A percentile compares a stretch with the other conserved stretches of the same genome.
Conservation (phyloP, 75 land plant species). For the Picea glauca region DNA sequence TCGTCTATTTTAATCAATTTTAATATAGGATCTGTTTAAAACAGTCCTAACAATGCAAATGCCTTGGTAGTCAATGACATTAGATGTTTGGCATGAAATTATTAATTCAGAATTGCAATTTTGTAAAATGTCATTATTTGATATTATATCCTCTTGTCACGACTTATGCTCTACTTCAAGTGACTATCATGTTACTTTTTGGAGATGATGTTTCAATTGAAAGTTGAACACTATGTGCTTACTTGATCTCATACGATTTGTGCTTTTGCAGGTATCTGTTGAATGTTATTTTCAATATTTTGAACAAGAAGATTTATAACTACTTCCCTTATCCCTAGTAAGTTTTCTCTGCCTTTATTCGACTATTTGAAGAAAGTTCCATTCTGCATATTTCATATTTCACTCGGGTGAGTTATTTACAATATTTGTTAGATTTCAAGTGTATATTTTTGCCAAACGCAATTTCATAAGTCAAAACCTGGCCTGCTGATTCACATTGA, state of each 20-base stretch:
- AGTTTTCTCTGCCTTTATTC: conserved; percentile 19
- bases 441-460: too few relatives aligned
- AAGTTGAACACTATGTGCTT: neutral
- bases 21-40: too few relatives aligned
- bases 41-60: too few relatives aligned
- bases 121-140: too few relatives aligned
- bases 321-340: conserved; percentile 98
- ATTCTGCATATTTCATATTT: neutral
- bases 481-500: neutral
- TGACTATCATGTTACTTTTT: neutral
- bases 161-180: neutral
- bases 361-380: neutral
- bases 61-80: too few relatives aligned
- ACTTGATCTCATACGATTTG: neutral
- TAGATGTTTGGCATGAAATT: neutral
- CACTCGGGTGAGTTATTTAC: neutral
- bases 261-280: conserved; percentile 78
- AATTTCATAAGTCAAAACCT: too few relatives aligned
- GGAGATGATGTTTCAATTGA: neutral
- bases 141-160: neutral
- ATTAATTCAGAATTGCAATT: neutral
- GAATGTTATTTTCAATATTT: conserved; percentile 96
- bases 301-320: conserved; percentile 99
- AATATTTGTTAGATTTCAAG: too few relatives aligned
- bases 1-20: too few relatives aligned